Base-by-base conservation (phyloP, 169 alveolate species). In the Toxoplasma gondii region DNA sequence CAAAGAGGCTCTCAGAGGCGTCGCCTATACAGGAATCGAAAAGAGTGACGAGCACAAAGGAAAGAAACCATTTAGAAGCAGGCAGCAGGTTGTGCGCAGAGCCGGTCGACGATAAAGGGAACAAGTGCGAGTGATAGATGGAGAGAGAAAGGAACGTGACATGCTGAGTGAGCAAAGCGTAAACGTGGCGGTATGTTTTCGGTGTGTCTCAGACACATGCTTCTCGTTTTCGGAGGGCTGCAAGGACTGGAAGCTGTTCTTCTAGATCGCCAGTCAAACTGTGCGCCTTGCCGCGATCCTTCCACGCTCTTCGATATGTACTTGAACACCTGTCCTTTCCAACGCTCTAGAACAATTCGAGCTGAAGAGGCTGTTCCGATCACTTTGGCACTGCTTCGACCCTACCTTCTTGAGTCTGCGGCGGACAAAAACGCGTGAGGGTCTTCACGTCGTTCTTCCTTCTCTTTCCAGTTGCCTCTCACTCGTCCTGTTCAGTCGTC, bases 291-390 rank as follows among this genome's bases (percentile, higher is more conserved):
- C 54, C 74, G 69, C 0, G 82, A 39, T 43, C 74, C 70, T 34
- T 39, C 80, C 36, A 36, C 81, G 34, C 91, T 49, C 39, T 98
- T 99, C 92, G 98, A 98, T 92, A 93, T 96, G 86, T 98, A 98
- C 87, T 93, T 98, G 49, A 99, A 98, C 95, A 97, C 98, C 45
- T 97, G 99, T 36, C 98, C 98, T 64, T 96, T 97, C 64, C 99
- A 98, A 96, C 98, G 99, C 36, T 98, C 99, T 29, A 94, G 99
- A 74, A 98, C 99, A 31, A 98, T 99, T n/a, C 93, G 99, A 74
- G 98, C 99, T 41, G 99, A 99, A 93, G 99, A 99, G 96, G 99
- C 99, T 83, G 96, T 99, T 44, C 97, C 98, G 41, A 97, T 98
- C 92, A 96, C 99, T 38, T 93, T 94, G 38, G 44, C 96, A 16